Evolutionary conservation across 2,329 filamentous ascomycete species (phyloP), one percentile per base, ranked within the genome.

Genomic region (Mycosphaerella arachidis): DNA sequence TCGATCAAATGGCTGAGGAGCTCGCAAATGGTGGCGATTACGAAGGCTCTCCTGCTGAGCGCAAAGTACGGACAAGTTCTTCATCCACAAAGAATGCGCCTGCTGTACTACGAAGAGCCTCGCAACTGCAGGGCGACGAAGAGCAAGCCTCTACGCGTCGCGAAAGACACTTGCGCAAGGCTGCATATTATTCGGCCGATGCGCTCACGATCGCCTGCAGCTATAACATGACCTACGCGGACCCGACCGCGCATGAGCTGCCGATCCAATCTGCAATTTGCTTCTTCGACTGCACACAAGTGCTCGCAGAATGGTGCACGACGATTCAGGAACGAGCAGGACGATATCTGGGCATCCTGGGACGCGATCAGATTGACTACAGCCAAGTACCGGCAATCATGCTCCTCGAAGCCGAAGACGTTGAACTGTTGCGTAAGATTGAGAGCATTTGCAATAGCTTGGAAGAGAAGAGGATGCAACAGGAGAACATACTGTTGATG

Each of bases 241-340:
- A 96, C 64, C 87, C 90, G 62, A 88, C 87, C 1, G 92, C 89
- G 56, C 84, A 91, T 48, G 92, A 97, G 71, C 81, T 97, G 12
- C 92, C 94, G 0, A 84, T 96, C 43, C 93, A 96, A 72, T 92
- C 90, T 13, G 91, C 92, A 1, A 87, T 97, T 81, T 97, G 93
- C 74, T 87, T 90, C 5, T 95, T 96, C 69, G 93, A 97, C 71
- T 97, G 93, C 71, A 89, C 91, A 2, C 92, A 97, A 71, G 91
- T 97, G 1, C 83, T 99, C 33, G 91, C 91, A 0, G 93, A 97
- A 75, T 99, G 93, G 93, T 84, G 94, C 45, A 90, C 90, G 5
- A 94, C 92, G 1, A 85, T 97, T 3, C 94, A 99, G 74, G 92
- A 97, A 70, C 88, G 94, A 8, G 89, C 97, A n/a, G 93, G 93